These are phyloP conservation scores for Aspergillus unguis DNA, from an alignment of 2,329 filamentous ascomycete genomes.

Conservation along the genomic window DNA sequence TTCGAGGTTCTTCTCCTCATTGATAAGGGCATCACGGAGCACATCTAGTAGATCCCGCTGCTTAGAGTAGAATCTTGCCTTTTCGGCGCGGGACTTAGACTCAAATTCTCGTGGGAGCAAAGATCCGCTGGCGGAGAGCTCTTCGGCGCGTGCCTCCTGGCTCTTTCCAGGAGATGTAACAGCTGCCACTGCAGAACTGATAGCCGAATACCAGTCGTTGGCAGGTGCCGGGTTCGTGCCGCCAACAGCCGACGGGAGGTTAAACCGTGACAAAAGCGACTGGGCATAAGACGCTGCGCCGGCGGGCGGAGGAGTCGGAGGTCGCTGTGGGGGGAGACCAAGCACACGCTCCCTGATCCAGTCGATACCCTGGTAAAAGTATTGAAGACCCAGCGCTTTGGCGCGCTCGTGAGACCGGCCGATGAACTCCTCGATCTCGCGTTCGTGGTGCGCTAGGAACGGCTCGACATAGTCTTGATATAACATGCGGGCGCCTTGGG, in stretches of 20 bases:
- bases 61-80: conserved; percentile 69
- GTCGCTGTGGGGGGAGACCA: conserved; percentile 65
- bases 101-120: conserved; percentile 69
- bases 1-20: conserved; percentile 65
- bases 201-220: conserved; percentile 71
- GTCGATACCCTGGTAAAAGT: conserved; percentile 69
- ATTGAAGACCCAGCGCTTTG: conserved; percentile 71
- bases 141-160: conserved; percentile 43
- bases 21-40: conserved; percentile 73
- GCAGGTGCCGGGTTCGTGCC: conserved; percentile 51
- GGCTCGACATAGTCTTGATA: conserved; percentile 86
- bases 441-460: conserved; percentile 81
- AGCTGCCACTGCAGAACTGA: conserved; percentile 70
- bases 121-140: conserved; percentile 57
- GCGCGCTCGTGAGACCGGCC: conserved; percentile 74
- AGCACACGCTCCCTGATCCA: conserved; percentile 71
- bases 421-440: conserved; percentile 87
- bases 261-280: conserved; percentile 78
- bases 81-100: conserved; percentile 59
- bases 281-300: conserved; percentile 64
- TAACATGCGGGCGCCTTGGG: conserved; percentile 83
- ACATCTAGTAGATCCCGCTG: conserved; percentile 75
- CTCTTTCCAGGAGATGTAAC: conserved; percentile 47
- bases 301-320: conserved; percentile 47
- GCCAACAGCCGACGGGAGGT: conserved; percentile 63